phyloP scores from a whole-genome alignment of 805 yeast species.

The Candida michaelii region DNA sequence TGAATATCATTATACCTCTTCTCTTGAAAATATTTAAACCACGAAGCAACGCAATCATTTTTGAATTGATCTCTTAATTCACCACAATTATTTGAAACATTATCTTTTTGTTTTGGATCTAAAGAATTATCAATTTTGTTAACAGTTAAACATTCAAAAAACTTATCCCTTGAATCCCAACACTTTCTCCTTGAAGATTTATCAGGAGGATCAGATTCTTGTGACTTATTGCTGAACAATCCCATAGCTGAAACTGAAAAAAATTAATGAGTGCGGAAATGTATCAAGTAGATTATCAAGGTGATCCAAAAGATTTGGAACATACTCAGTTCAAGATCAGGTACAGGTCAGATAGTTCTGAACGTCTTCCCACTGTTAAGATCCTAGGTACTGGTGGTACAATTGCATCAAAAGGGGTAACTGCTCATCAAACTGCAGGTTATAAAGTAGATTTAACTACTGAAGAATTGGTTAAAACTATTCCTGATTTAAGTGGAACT shows the following conservation, averaged over 20 bases:
- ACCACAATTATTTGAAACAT: conserved; percentile 59
- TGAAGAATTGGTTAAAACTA: conserved; percentile 50
- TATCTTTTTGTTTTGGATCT: conserved; percentile 47
- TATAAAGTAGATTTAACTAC: conserved; percentile 43
- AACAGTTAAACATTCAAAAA: conserved; percentile 70
- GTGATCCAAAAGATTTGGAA: conserved; percentile 22
- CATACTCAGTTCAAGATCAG: conserved; percentile 36
- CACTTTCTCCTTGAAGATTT: conserved; percentile 72
- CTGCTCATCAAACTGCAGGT: conserved; percentile 43
- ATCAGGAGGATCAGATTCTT: conserved; percentile 44
- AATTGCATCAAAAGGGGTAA: conserved; percentile 42
- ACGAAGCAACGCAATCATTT: conserved; percentile 75
- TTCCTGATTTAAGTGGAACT: conserved; percentile 55
- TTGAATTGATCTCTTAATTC: conserved; percentile 58
- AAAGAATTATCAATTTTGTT: conserved; percentile 69
- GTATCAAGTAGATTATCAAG: conserved; percentile 6
- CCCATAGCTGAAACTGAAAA: conserved; percentile 1
- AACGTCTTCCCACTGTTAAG: conserved; percentile 33
- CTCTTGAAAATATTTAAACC: conserved; percentile 90
- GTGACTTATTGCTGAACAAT: conserved; percentile 1
- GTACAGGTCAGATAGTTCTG: conserved; percentile 32
- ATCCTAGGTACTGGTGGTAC: conserved; percentile 49
- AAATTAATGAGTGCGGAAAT: conserved; percentile 2
- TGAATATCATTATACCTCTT: conserved; percentile 77
- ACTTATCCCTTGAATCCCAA: conserved; percentile 87